Conservation (phyloP, 1,284 basidiomycete species). For the Ganoderma boninense region DNA sequence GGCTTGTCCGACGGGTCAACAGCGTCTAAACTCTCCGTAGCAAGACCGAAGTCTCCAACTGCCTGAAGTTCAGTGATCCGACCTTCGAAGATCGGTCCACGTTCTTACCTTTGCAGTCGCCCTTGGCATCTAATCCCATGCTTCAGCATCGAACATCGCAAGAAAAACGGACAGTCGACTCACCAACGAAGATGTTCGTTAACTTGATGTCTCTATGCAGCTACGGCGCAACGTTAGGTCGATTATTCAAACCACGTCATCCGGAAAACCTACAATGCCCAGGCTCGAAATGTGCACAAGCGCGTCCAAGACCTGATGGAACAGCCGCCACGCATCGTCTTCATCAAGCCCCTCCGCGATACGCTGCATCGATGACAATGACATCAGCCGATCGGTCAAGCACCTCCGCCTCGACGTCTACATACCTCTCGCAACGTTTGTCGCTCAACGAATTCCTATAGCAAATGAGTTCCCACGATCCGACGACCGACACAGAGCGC, state of each 20-base stretch:
- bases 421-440: constrained; percentile 83
- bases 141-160: background rate
- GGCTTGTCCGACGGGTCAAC: constrained; percentile 71
- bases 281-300: constrained; percentile 90
- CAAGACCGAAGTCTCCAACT: constrained; percentile 95
- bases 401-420: background rate
- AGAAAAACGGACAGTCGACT: constrained; percentile 28
- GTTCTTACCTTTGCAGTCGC: constrained; percentile 83
- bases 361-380: constrained; percentile 52
- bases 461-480: constrained; percentile 7
- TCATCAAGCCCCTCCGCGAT: constrained; percentile 84
- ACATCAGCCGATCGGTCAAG: background rate
- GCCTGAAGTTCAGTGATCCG: constrained; percentile 1
- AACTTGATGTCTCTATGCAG: constrained; percentile 94
- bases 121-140: constrained; percentile 73
- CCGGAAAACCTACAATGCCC: constrained; percentile 70
- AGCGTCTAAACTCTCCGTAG: constrained; percentile 82
- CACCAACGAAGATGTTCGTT: constrained; percentile 92
- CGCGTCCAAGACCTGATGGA: constrained; percentile 94
- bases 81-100: background rate
- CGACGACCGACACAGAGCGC: constrained; percentile 23
- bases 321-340: constrained; percentile 89
- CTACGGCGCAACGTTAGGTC: constrained; percentile 43
- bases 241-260: background rate
- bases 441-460: constrained; percentile 87